These are phyloP conservation scores for Solanum chacoense DNA, from an alignment of 305 asterid genomes.

Conservation along the genomic window DNA sequence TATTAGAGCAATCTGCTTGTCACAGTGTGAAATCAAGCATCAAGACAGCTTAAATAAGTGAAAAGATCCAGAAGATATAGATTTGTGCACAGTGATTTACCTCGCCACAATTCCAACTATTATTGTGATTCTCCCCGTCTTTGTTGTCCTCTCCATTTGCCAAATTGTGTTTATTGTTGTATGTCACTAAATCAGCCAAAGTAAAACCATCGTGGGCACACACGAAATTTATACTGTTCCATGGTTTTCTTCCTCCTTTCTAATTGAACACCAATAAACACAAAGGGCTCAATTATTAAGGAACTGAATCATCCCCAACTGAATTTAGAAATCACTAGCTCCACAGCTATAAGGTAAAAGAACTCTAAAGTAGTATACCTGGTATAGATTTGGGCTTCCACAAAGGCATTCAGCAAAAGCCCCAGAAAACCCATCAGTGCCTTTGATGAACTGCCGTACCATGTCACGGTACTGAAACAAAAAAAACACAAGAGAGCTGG, in stretches of 20 bases:
- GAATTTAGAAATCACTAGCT: not conserved
- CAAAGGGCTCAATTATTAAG: not conserved
- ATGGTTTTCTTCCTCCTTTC: constrained; percentile 98
- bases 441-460: constrained; percentile 89
- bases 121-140: constrained; percentile 93
- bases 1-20: not conserved
- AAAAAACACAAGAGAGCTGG: not conserved
- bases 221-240: constrained; percentile 90
- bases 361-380: constrained; percentile 34
- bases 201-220: constrained; percentile 98
- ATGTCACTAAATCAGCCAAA: constrained; percentile 87
- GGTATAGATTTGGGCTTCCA: constrained; percentile 94
- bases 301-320: not conserved
- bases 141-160: constrained; percentile 94
- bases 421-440: constrained; percentile 94
- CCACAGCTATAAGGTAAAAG: not conserved
- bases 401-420: constrained; percentile 95
- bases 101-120: constrained; percentile 99
- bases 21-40: not conserved
- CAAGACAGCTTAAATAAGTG: not conserved
- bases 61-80: not conserved
- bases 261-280: constrained; percentile 28
- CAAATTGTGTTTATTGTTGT: constrained; percentile 74
- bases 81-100: constrained; percentile 18
- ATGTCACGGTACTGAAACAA: constrained; percentile 79